phyloP scores from a whole-genome alignment of 257 asterid species.

The Solanum lycopersicoides region DNA sequence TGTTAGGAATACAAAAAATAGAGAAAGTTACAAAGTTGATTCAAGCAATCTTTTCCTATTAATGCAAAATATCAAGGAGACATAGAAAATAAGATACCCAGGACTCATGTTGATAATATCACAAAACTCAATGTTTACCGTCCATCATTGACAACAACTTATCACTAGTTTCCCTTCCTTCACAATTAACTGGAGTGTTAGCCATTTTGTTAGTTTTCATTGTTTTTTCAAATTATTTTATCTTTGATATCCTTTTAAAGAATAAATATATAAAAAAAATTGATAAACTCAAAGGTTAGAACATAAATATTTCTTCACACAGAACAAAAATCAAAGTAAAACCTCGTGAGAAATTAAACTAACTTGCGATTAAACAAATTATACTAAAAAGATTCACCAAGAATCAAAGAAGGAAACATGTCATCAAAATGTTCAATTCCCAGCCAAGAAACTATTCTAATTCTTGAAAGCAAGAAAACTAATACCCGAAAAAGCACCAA shows the following conservation, averaged over 20 bases:
- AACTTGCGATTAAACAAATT: constrained; percentile 7
- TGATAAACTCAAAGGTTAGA: neutral
- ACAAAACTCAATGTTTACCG: constrained; percentile 82
- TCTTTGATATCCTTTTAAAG: neutral
- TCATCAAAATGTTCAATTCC: neutral
- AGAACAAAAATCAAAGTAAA: neutral
- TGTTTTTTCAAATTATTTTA: constrained; percentile 7
- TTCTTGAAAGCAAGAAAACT: constrained; percentile 3
- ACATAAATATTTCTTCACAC: neutral
- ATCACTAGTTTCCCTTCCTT: constrained; percentile 93
- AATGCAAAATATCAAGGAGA: constrained; percentile 15
- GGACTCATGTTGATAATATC: constrained; percentile 68
- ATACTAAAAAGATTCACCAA: neutral
- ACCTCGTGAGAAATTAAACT: neutral
- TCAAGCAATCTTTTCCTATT: neutral
- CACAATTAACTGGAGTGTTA: constrained; percentile 61
- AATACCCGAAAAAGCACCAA: constrained; percentile 22
- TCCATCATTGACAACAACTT: constrained; percentile 92
- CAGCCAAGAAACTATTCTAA: neutral
- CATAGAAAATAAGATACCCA: constrained; percentile 8
- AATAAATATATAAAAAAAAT: neutral
- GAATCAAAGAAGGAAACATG: neutral
- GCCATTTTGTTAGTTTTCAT: constrained; percentile 37
- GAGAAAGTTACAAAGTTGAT: neutral
- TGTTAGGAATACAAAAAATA: neutral